Percentiles rank a stretch among this genome's conserved stretches.
Conservation (phyloP, 768 basidiomycete genomes). For the Lentinula sp. region DNA sequence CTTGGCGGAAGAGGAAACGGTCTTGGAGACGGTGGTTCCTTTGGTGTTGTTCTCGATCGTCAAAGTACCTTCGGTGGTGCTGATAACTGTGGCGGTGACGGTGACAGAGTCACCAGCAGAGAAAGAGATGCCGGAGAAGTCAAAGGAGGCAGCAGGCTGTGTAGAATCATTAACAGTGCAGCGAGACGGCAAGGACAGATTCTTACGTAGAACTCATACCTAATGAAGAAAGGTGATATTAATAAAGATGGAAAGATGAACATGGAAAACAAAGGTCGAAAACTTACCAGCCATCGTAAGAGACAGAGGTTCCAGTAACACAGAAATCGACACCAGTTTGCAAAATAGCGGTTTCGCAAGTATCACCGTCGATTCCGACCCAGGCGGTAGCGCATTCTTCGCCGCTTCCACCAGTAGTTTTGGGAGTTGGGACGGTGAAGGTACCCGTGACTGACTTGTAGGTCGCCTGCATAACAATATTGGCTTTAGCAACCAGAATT, state of each 20-base stretch:
- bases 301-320: background rate
- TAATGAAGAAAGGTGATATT: background rate
- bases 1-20: background rate
- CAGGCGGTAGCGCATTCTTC: conserved; percentile 6
- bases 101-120: conserved; percentile 7
- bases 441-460: conserved; percentile 7
- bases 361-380: conserved; percentile 11
- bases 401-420: background rate
- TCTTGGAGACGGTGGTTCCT: background rate
- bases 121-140: conserved; percentile 1
- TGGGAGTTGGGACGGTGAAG: conserved; percentile 7
- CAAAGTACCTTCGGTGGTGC: conserved; percentile 1
- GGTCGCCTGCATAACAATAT: background rate
- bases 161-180: background rate
- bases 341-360: conserved; percentile 3
- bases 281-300: conserved; percentile 1
- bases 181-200: background rate
- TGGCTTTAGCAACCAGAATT: background rate
- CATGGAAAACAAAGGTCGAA: background rate
- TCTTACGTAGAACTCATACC: conserved; percentile 3
- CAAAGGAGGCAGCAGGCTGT: background rate
- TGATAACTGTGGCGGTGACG: conserved; percentile 4
- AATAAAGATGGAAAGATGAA: background rate
- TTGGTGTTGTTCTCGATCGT: conserved; percentile 5
- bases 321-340: conserved; percentile 9